These are phyloP conservation scores for Meyerozyma smithsonii DNA, from an alignment of 1,139 yeast species.

Conservation along the genomic window DNA sequence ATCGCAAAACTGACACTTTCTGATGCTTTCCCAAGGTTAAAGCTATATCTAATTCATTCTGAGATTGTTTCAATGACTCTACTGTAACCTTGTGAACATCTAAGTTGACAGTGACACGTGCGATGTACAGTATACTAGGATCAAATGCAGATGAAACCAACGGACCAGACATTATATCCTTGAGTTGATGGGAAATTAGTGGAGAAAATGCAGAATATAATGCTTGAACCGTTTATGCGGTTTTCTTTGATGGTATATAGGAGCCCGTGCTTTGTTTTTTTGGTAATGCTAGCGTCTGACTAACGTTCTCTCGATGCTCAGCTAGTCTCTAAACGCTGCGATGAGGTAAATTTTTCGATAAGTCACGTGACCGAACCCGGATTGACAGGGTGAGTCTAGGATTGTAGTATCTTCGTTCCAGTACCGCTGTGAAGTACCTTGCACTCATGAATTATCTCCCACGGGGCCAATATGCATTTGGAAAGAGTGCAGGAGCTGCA, in stretches of 20 bases:
- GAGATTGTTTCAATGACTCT: constrained; percentile 42
- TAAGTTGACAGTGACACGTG: constrained; percentile 64
- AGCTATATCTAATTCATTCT: constrained; percentile 33
- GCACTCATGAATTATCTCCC: no score
- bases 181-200: not conserved
- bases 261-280: not conserved
- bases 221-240: not conserved
- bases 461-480: no score
- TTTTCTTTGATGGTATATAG: not conserved
- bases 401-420: no score
- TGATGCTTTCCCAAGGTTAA: constrained; percentile 53
- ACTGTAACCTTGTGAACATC: constrained; percentile 73
- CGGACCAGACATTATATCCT: constrained; percentile 14
- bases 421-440: no score
- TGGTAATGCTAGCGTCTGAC: not conserved
- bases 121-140: constrained; percentile 54
- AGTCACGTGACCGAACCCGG: not conserved
- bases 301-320: not conserved
- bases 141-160: constrained; percentile 44
- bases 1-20: constrained; percentile 48
- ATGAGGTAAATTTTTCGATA: constrained; percentile 3
- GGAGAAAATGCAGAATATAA: not conserved
- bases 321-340: not conserved
- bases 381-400: not conserved
- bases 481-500: not conserved